Base-by-base conservation (phyloP, 176 grass and related monocot genomes). In the Echinochloa phyllopogon region DNA sequence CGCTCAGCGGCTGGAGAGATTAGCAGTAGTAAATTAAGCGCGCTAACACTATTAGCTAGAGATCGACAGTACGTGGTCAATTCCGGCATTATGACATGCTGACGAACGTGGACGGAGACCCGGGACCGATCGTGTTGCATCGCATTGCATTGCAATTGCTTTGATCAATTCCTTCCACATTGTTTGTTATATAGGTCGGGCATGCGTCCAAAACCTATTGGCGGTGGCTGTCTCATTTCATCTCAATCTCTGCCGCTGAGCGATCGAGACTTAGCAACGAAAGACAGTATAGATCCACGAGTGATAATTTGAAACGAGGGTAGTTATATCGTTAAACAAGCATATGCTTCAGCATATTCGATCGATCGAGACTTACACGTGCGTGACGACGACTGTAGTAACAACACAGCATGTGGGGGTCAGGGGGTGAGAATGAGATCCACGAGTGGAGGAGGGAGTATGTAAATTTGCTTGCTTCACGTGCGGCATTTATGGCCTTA, bases 81-180 rank as follows among this genome's bases (percentile, higher is more conserved):
- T 63, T 55, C 6, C 17, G 33, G 37, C 21, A 88, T 48, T 49
- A 72, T 40, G 58, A 79, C 81, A 48, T 15, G 71, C 48, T 75
- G 75, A 84, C 87, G 68, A 21, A 84, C 60, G 6, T 4, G 41
- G 81, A 84, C 15, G 81, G 86, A 21, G 81, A 84, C 79, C 18
- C 53, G 55, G 44, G 36, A 78, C 6, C 74, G 23, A 63, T 33
- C 29, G 29, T 33, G 29, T 33, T 33, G 29, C 29, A 33, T 1
- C 29, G 29, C 29, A 33, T 33, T 33, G 29, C 29, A 33, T 33
- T 33, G 29, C 29, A 33, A 33, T 33, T 33, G 29, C 29, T 33
- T 33, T n/a, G n/a, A n/a, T n/a, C 29, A 33, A 33, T 33, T 33
- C 2, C 29, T 33, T 33, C 29, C 29, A 33, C 29, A 33, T 33